phyloP scores from a whole-genome alignment of 768 basidiomycete genomes.

The Piloderma croceum region DNA sequence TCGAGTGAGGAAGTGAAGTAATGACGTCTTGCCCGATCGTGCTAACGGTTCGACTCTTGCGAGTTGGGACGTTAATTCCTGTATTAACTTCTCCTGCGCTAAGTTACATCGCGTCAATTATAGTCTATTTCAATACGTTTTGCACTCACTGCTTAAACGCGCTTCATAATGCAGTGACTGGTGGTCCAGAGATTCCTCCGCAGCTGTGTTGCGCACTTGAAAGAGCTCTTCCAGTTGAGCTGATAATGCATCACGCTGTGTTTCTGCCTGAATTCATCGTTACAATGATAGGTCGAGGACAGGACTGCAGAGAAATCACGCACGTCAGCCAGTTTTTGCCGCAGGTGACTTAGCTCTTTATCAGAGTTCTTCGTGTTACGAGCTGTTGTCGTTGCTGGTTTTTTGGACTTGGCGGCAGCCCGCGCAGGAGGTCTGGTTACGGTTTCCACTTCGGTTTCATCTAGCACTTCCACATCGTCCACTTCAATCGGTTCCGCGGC shows the following conservation, averaged over 20 bases:
- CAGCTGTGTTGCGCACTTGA: conserved; percentile 55
- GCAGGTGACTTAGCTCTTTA: conserved; percentile 8
- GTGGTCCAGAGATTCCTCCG: conserved; percentile 50
- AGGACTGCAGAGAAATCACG: conserved; percentile 1
- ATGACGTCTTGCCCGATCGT: conserved; percentile 41
- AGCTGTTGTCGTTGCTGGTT: neutral
- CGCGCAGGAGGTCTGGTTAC: conserved; percentile 3
- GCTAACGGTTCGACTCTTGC: conserved; percentile 51
- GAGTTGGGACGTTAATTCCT: conserved; percentile 51
- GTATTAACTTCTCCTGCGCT: conserved; percentile 55
- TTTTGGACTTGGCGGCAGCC: conserved; percentile 6
- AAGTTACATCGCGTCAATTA: conserved; percentile 4
- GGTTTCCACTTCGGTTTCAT: conserved; percentile 12
- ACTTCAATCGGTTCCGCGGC: conserved; percentile 17
- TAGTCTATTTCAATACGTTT: neutral
- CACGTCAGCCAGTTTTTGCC: conserved; percentile 6
- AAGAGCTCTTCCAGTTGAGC: conserved; percentile 56
- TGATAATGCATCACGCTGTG: conserved; percentile 42
- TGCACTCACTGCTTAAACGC: conserved; percentile 43
- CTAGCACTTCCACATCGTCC: conserved; percentile 16
- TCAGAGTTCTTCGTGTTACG: neutral
- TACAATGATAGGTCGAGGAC: too few relatives aligned
- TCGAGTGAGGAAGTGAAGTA: conserved; percentile 64
- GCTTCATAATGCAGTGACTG: conserved; percentile 47
- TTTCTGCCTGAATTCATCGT: conserved; percentile 35